Conservation (phyloP, 208 protist species). For the Acanthamoeba pearcei region DNA sequence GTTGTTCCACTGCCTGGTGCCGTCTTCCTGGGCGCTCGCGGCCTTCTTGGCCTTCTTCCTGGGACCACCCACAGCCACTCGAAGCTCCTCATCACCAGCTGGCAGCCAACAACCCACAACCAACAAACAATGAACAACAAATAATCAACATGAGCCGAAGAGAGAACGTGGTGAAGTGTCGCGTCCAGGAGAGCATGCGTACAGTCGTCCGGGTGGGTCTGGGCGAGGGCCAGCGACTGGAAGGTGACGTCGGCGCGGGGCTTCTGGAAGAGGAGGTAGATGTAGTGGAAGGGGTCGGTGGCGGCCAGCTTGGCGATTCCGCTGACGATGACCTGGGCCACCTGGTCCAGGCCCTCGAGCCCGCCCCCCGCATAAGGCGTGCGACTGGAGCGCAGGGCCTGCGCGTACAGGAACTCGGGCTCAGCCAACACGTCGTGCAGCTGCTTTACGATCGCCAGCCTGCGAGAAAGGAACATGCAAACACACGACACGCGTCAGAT, state of each 20-base stretch:
- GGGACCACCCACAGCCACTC: background rate
- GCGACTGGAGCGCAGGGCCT: background rate
- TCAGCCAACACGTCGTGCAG: conserved; percentile 29
- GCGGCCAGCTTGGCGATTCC: background rate
- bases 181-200: background rate
- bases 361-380: background rate
- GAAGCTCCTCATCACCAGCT: background rate
- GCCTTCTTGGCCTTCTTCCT: background rate
- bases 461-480: background rate
- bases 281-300: background rate
- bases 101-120: too few species aligned
- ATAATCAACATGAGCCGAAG: too few species aligned
- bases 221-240: conserved; percentile 11
- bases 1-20: background rate
- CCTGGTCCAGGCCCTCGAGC: conserved; percentile 20
- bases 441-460: conserved; percentile 8
- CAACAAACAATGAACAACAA: too few species aligned
- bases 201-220: background rate
- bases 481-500: background rate
- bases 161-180: background rate
- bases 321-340: conserved; percentile 9
- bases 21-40: background rate
- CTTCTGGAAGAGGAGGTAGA: conserved; percentile 43
- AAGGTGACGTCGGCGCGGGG: background rate
- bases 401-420: conserved; percentile 10